A percentile compares a stretch with the other conserved stretches of the same genome.
phyloP scores from a whole-genome alignment of 768 basidiomycete genomes.

The Coprinellus micaceus region DNA sequence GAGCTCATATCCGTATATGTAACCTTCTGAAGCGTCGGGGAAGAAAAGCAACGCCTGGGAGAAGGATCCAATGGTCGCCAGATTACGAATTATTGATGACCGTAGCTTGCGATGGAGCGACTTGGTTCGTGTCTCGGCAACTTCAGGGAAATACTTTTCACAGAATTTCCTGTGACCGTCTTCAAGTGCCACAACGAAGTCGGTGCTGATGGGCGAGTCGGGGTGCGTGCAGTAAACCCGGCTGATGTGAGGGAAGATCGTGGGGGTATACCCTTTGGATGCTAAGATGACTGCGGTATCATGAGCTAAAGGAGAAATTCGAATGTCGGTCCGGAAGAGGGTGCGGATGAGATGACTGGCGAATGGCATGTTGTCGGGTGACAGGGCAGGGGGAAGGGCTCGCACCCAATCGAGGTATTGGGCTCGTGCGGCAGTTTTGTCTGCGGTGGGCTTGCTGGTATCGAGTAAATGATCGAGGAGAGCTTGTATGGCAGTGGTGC shows the following conservation, averaged over 20 bases:
- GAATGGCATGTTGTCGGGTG: not conserved
- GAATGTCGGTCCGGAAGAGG: constrained; percentile 20
- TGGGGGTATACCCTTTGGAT: constrained; percentile 34
- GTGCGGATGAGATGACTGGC: constrained; percentile 17
- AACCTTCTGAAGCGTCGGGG: constrained; percentile 27
- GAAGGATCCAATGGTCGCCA: constrained; percentile 35
- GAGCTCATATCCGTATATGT: constrained; percentile 32
- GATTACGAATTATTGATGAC: constrained; percentile 36
- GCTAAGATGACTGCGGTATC: constrained; percentile 32
- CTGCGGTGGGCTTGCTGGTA: not conserved
- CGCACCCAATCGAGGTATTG: constrained; percentile 12
- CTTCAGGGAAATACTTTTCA: constrained; percentile 5
- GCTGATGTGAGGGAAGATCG: constrained; percentile 23
- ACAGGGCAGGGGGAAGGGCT: constrained; percentile 27
- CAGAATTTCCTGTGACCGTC: constrained; percentile 20
- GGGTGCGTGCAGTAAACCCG: constrained; percentile 44
- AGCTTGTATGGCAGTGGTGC: not conserved
- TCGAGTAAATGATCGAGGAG: not conserved
- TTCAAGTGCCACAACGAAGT: constrained; percentile 39
- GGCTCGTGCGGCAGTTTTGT: too few relatives aligned
- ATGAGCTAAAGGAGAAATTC: constrained; percentile 26
- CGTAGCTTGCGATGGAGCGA: constrained; percentile 24
- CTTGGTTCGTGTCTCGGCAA: constrained; percentile 2
- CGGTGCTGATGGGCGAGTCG: constrained; percentile 24
- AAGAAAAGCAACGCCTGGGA: constrained; percentile 44